Evolutionary conservation across 208 protist species (phyloP).

Genomic region (Spironucleus salmonicida): DNA sequence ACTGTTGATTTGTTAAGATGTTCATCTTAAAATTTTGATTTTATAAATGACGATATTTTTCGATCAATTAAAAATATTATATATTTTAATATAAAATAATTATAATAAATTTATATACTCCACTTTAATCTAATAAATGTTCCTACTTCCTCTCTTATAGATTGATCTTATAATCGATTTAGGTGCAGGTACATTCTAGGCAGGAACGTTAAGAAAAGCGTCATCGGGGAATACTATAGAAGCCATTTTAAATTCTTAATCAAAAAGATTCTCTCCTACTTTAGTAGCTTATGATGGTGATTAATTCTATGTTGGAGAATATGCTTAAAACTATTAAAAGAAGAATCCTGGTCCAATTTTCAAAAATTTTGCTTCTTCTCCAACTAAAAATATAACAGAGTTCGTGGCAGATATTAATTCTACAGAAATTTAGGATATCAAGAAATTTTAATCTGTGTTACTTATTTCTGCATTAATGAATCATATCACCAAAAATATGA

Average conservation of each 20-base stretch:
- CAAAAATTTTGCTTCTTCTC: neutral
- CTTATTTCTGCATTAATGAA: conserved; percentile 20
- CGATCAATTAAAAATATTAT: no score
- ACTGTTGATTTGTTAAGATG: no score
- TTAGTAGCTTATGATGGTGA: conserved; percentile 23
- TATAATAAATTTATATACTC: no score
- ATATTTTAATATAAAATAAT: no score
- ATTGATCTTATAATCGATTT: conserved; percentile 19
- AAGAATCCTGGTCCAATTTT: conserved; percentile 13
- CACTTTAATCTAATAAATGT: no score
- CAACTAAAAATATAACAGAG: no score
- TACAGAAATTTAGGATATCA: neutral
- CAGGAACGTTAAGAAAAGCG: neutral
- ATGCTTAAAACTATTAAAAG: neutral
- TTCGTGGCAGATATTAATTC: neutral
- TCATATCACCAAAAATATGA: neutral
- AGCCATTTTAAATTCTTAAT: conserved; percentile 15
- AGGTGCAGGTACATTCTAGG: neutral
- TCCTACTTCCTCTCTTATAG: no score
- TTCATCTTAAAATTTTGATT: no score
- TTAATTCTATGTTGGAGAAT: conserved; percentile 18
- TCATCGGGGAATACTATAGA: conserved; percentile 2
- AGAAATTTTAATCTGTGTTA: no score
- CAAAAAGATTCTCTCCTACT: conserved; percentile 1
- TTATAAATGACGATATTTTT: no score